phyloP scores from a whole-genome alignment of 345 rosid species.

The Euphorbia lathyris region DNA sequence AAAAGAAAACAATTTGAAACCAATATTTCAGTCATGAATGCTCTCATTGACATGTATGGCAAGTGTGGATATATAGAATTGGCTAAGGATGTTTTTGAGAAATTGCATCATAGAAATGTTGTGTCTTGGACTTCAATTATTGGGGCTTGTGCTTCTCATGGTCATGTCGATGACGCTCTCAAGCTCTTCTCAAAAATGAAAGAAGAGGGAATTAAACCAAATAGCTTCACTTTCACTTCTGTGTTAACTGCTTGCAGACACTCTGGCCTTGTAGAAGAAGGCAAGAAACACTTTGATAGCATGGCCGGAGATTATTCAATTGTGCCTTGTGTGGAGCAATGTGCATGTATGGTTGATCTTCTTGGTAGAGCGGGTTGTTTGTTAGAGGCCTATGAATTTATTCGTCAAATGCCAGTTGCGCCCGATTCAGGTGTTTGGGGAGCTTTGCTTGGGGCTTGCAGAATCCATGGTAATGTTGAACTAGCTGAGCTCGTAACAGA shows the following conservation, averaged over 20 bases:
- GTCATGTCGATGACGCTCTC: slow-evolving; percentile 8
- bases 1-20: slow-evolving; percentile 2
- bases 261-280: slow-evolving; percentile 5
- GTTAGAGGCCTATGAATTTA: slow-evolving; percentile 8
- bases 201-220: slow-evolving; percentile 12
- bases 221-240: slow-evolving; percentile 8
- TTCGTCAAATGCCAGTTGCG: not conserved
- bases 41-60: slow-evolving; percentile 7
- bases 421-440: slow-evolving; percentile 13
- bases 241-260: slow-evolving; percentile 11
- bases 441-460: slow-evolving; percentile 14
- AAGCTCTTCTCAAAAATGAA: slow-evolving; percentile 9
- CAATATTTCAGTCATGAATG: slow-evolving; percentile 1
- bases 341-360: slow-evolving; percentile 9
- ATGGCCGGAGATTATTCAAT: slow-evolving; percentile 2
- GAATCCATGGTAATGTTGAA: slow-evolving; percentile 13
- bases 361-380: slow-evolving; percentile 8
- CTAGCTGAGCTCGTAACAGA: slow-evolving; percentile 9
- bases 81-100: slow-evolving; percentile 12
- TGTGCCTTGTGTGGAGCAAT: slow-evolving; percentile 3
- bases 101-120: not conserved
- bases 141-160: slow-evolving; percentile 11
- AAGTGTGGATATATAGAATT: slow-evolving; percentile 8
- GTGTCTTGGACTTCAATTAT: slow-evolving; percentile 13
- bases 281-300: slow-evolving; percentile 3